Base-by-base conservation (phyloP, 1,139 yeast species). In the Hanseniaspora sp. region DNA sequence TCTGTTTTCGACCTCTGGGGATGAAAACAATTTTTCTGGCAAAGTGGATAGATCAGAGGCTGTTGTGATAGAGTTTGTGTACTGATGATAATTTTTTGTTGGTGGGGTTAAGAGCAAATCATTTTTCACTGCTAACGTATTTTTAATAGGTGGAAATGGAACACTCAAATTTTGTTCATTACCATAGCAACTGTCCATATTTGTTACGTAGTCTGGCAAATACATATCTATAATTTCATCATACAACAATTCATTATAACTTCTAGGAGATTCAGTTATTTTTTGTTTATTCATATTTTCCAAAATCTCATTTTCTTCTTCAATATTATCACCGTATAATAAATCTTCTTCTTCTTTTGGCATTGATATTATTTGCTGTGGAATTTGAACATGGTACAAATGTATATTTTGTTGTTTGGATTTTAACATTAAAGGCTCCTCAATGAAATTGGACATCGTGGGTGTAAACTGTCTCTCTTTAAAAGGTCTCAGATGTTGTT, bases 181-280 rank as follows among this genome's bases (percentile, higher is more conserved):
- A 8, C 17, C 18, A 18, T 48, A 30, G 15, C 17, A 28, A 12
- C 46, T 28, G 11, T 44, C 46, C 18, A 44, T 52, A 3, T 7
- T 17, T 12, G 41, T 35, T 41, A 48, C 46, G 29, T 54, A 38
- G 15, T 40, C 52, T 8, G 40, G 44, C 31, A 18, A 18, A 28
- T 52, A 52, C 9, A 46, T 37, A 15, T 41, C 34, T 6, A 54
- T 30, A 12, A 54, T 54, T 18, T 54, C 56, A 37, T 54, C 41
- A 15, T 45, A 31, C 15, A 54, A 38, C 15, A 38, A 5, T n/a
- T 54, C 56, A 38, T 54, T 54, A 4, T 39, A 31, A 4, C 46
- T 42, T 35, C 23, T 44, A 3, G 45, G 28, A 3, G 53, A 40
- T n/a, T 46, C 53, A 12, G 43, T 31, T 37, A 44, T 51, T 44